Percentiles rank a stretch among this genome's conserved stretches.
Conservation (phyloP, 306 rosid genomes). For the Rosa chinensis region DNA sequence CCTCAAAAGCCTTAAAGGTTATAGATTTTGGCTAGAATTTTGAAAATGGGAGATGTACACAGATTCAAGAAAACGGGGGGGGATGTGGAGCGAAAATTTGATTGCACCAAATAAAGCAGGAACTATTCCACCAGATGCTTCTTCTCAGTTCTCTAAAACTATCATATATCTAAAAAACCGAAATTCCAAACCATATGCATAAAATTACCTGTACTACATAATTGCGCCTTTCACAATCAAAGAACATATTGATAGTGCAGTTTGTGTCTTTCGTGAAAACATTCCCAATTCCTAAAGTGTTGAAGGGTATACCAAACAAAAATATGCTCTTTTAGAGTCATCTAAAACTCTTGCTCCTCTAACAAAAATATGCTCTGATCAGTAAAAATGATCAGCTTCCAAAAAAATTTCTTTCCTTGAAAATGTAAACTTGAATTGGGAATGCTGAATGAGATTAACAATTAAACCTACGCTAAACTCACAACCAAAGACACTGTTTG, state of each 20-base stretch:
- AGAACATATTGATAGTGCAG: constrained; percentile 73
- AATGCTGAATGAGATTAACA: too few relatives aligned
- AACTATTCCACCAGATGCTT: background rate
- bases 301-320: too few relatives aligned
- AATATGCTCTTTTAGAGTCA: too few relatives aligned
- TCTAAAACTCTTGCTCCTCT: too few relatives aligned
- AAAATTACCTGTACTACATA: constrained; percentile 75
- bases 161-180: background rate
- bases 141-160: background rate
- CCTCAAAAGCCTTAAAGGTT: too few relatives aligned
- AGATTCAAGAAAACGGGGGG: background rate
- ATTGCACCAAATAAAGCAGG: background rate
- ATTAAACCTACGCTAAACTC: too few relatives aligned
- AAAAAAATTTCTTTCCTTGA: too few relatives aligned
- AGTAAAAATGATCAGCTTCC: too few relatives aligned
- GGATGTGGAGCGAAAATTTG: background rate
- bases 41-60: background rate
- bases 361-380: too few relatives aligned
- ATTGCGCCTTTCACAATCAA: constrained; percentile 87
- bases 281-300: too few relatives aligned
- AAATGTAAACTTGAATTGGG: too few relatives aligned
- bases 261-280: constrained; percentile 47
- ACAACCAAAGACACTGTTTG: too few relatives aligned
- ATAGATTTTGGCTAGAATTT: background rate
- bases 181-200: constrained; percentile 8